Evolutionary conservation across 768 basidiomycete species (phyloP).

Genomic region (Leccinum pellstonianum): DNA sequence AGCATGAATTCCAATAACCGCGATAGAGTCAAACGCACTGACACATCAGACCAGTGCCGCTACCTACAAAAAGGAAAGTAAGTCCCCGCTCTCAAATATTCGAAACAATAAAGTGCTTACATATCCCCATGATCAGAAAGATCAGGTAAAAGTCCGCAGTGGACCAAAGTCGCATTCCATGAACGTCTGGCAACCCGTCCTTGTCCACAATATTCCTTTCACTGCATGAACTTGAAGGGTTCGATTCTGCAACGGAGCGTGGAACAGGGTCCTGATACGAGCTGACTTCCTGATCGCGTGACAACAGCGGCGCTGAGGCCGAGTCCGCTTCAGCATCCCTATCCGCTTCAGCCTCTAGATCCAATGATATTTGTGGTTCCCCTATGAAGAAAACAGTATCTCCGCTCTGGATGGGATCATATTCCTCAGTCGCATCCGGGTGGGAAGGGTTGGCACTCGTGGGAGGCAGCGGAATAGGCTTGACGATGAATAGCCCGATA

Average conservation of each 20-base stretch:
- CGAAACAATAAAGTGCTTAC: constrained; percentile 39
- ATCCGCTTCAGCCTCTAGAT: constrained; percentile 1
- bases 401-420: constrained; percentile 17
- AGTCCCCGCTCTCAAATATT: background rate
- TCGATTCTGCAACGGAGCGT: constrained; percentile 24
- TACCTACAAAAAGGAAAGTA: constrained; percentile 41
- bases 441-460: constrained; percentile 18
- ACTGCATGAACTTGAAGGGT: constrained; percentile 10
- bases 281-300: constrained; percentile 16
- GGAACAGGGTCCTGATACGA: constrained; percentile 24
- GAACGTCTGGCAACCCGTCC: constrained; percentile 46
- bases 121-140: constrained; percentile 50
- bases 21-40: constrained; percentile 20
- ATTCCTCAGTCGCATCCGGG: constrained; percentile 12
- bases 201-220: constrained; percentile 8
- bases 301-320: constrained; percentile 24
- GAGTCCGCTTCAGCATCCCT: constrained; percentile 14
- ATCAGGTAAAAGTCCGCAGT: constrained; percentile 65
- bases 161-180: constrained; percentile 50
- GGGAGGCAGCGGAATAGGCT: constrained; percentile 60
- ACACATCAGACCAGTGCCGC: constrained; percentile 80
- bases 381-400: constrained; percentile 25
- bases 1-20: background rate
- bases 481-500: constrained; percentile 70
- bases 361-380: constrained; percentile 18